These are phyloP conservation scores for Phylloporus sp. DNA, from an alignment of 768 basidiomycete species.

Conservation along the genomic window DNA sequence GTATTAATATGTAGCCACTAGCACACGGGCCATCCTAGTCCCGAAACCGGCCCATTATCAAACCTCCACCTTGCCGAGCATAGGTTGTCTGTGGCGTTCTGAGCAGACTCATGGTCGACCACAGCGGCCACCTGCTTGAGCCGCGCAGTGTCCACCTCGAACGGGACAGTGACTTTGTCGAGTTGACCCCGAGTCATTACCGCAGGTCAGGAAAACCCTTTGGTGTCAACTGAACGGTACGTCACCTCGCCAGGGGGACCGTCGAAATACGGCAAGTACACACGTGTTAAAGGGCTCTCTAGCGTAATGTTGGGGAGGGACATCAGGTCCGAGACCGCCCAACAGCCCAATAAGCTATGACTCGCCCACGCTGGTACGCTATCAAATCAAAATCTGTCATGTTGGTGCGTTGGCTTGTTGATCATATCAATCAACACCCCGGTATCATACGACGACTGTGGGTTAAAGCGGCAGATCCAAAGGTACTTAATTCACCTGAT, in stretches of 20 bases:
- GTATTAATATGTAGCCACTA: not conserved
- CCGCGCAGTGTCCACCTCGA: too few species aligned
- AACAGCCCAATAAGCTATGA: not conserved
- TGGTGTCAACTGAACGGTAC: not conserved
- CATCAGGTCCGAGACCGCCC: not conserved
- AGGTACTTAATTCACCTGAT: too few species aligned
- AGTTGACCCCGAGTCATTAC: too few species aligned
- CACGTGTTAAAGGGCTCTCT: too few species aligned
- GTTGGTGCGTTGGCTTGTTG: not conserved
- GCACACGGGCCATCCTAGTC: not conserved
- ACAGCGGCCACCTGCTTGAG: too few species aligned
- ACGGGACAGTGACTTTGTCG: too few species aligned
- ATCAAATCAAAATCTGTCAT: not conserved
- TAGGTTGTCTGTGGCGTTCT: slow-evolving; percentile 8
- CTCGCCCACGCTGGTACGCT: not conserved
- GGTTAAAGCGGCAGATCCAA: too few species aligned
- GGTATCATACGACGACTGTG: too few species aligned
- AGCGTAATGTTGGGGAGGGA: not conserved
- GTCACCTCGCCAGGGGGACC: too few species aligned
- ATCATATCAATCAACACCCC: not conserved
- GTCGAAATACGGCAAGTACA: too few species aligned
- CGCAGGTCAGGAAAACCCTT: too few species aligned
- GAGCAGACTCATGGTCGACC: too few species aligned
- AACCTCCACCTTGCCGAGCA: not conserved
- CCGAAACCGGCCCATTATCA: slow-evolving; percentile 6